Base-by-base conservation (phyloP, 2,329 filamentous ascomycete genomes). In the Gaeumannomyces tritici region DNA sequence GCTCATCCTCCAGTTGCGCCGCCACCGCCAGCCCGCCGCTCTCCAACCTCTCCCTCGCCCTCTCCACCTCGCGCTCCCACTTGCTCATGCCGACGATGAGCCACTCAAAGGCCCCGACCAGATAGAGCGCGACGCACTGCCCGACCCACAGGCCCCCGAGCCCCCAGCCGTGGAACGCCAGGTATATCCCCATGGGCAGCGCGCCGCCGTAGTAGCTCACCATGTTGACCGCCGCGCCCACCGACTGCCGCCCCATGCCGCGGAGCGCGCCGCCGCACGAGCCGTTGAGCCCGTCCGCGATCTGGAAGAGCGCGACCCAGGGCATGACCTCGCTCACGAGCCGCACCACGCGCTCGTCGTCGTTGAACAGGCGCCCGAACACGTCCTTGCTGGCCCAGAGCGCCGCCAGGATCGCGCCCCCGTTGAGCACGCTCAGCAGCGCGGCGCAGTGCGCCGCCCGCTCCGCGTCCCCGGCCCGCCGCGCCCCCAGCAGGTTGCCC, bases 101-200 rank as follows among this genome's bases (percentile, higher is more conserved):
- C 91, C 91, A 96, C 71, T 96, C 90, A 13, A 90, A 71, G 1
- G 81, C 77, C 2, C 91, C 91, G 0, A 96, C 91, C 27, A 95
- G 77, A 70, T 92, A 96, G 35, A 96, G 73, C 0, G 89, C 89
- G 64, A 91, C 85, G 69, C 89, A 93, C 71, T 93, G 90, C 21
- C 90, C 91, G 42, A 95, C 78, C 91, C 91, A 96, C 21, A 96
- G 75, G 0, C 91, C 91, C 24, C 81, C 80, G 2, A 96, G 76
- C 0, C 91, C 91, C 90, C 90, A 95, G 24, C 90, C 90, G 70
- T 95, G 85, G 68, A 95, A 95, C 1, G 91, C 91, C 33, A 96
- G 83, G 75, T 85, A 95, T 62, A 96, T 90, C 0, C 91, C 91
- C n/a, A 87, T 76, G 0, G 91, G 91, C 62, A 96, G 73, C 0